Evolutionary conservation across 345 rosid species (phyloP).

Genomic region (Arabidopsis suecica): DNA sequence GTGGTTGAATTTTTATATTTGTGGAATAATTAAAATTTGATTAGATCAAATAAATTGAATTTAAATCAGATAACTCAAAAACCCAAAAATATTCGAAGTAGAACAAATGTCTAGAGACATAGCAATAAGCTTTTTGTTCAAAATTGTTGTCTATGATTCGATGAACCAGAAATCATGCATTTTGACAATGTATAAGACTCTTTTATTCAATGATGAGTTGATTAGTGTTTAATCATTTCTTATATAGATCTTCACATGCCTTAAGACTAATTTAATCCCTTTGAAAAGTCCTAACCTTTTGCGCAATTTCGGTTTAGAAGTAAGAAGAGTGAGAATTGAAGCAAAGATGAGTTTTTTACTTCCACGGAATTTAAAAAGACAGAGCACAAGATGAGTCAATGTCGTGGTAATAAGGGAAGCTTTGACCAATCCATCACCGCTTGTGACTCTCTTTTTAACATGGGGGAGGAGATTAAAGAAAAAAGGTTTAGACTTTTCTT

Average conservation of each 20-base stretch:
- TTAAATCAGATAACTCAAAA: neutral
- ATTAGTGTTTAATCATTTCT: constrained; percentile 22
- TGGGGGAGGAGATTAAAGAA: constrained; percentile 11
- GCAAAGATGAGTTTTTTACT: constrained; percentile 27
- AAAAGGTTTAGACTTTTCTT: constrained; percentile 38
- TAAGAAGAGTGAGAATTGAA: constrained; percentile 1
- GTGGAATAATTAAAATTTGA: too few relatives aligned
- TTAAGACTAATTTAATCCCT: neutral
- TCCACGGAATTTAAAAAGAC: constrained; percentile 12
- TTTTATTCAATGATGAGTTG: constrained; percentile 24
- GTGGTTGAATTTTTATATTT: too few relatives aligned
- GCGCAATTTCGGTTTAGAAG: constrained; percentile 17
- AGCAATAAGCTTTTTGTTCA: neutral
- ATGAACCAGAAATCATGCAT: constrained; percentile 22
- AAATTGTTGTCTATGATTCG: constrained; percentile 8
- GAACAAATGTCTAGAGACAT: neutral
- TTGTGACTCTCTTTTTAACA: constrained; percentile 26
- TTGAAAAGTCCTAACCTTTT: constrained; percentile 18
- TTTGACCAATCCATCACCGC: constrained; percentile 35
- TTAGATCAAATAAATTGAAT: neutral
- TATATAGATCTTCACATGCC: constrained; percentile 28
- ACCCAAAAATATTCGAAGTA: neutral
- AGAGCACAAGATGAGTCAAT: constrained; percentile 33
- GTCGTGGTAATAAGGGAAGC: constrained; percentile 10
- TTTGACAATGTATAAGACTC: neutral